Base-by-base conservation (phyloP, 345 rosid genomes). In the Reutealis trisperma region DNA sequence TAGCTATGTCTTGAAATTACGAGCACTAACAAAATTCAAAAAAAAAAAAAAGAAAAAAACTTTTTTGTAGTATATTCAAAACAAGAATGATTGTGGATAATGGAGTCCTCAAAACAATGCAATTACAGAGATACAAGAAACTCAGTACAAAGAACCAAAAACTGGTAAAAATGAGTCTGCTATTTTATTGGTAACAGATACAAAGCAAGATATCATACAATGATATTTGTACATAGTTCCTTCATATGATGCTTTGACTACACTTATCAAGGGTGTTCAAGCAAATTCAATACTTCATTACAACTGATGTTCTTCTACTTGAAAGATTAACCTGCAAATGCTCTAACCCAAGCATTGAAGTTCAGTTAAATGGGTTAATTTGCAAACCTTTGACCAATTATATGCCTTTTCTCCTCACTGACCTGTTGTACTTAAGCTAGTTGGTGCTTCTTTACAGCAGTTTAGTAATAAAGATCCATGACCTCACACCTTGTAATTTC, bases 401-500 rank as follows among this genome's bases (percentile, higher is more conserved):
- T 42, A 21, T 30, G 60, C 59, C 41, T 58, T 63, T 58, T 32
- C 51, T 60, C 80, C 14, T 30, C 19, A 19, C 21, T 63, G 21
- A 49, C 34, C 18, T 42, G 59, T 77, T 27, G 59, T 57, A 37
- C 41, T 37, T 37, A 5, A 73, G 71, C 72, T 64, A 52, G 58
- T 54, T 69, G 21, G 61, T 42, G 52, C 73, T 65, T 47, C 73
- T 77, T 62, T 73, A 32, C 47, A 47, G 49, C 27, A 68, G 44
- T 45, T 70, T 55, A 54, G 57, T 37, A 64, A 54, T 19, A 12
- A 54, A 67, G 62, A 45, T 22, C 62, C 19, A 19, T 37, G 73
- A 63, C 73, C 44, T 60, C 57, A 68, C 7, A 19, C 21, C 22
- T 24, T 14, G n/a, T 63, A 67, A 8, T 65, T 80, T 71, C 27